A percentile compares a stretch with the other conserved stretches of the same genome.
Evolutionary conservation across 164 flowering plant species (phyloP).

Genomic region (Taxillus chinensis): DNA sequence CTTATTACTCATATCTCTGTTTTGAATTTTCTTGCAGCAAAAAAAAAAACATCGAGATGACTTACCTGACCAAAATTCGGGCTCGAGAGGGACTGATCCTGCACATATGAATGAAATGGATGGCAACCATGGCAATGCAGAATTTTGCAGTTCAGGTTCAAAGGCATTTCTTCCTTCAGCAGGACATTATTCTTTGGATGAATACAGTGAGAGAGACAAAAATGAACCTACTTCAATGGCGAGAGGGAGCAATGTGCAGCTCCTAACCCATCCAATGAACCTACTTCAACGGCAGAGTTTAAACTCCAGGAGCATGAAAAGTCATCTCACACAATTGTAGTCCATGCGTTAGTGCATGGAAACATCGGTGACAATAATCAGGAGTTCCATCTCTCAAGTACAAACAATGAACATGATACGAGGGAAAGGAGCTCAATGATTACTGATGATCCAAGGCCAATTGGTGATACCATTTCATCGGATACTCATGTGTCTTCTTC

Average conservation of each 20-base stretch:
- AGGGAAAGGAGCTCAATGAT: constrained; percentile 3
- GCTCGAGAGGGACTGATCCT: constrained; percentile 11
- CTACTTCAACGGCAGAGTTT: constrained; percentile 16
- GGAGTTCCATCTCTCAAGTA: constrained; percentile 8
- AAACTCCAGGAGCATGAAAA: constrained; percentile 9
- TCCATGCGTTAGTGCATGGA: constrained; percentile 2
- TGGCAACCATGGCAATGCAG: constrained; percentile 11
- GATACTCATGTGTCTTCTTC: constrained; percentile 10
- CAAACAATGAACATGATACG: constrained; percentile 8
- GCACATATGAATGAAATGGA: constrained; percentile 8
- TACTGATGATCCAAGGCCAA: constrained; percentile 12
- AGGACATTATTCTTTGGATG: constrained; percentile 10
- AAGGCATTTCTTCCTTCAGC: not conserved
- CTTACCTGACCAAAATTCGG: constrained; percentile 2
- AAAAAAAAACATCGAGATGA: constrained; percentile 27
- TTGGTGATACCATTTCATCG: constrained; percentile 9
- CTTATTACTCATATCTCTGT: too few relatives aligned
- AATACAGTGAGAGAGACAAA: constrained; percentile 6
- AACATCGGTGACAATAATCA: constrained; percentile 5
- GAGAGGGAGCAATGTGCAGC: constrained; percentile 11
- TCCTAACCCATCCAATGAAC: constrained; percentile 7
- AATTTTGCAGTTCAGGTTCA: constrained; percentile 13
- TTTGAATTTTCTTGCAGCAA: constrained; percentile 13
- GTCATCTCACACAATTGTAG: constrained; percentile 6
- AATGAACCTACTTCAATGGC: constrained; percentile 9